Conservation (phyloP, 176 grass and related monocot genomes). For the Carex littledalei region DNA sequence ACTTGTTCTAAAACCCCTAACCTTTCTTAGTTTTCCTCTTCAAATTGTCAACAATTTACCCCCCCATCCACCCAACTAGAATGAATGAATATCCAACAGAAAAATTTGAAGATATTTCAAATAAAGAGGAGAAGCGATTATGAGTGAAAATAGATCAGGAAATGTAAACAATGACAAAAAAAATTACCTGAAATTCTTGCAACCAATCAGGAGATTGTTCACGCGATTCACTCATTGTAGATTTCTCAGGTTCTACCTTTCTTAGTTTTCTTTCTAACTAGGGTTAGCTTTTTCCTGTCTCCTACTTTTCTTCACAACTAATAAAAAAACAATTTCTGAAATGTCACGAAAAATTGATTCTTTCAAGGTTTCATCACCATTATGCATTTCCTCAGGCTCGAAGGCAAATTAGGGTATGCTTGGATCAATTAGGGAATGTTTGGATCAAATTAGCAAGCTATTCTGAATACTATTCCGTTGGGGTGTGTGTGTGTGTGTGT, state of each 20-base stretch:
- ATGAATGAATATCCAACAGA: background rate
- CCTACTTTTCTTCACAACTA: background rate
- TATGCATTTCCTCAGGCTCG: background rate
- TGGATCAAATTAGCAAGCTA: no score
- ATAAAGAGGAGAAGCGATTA: background rate
- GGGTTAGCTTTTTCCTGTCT: background rate
- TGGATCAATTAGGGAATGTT: no score
- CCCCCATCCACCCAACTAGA: background rate
- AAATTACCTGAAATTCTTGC: conserved; percentile 28
- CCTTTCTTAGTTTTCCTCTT: background rate
- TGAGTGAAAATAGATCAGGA: background rate
- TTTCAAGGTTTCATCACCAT: background rate
- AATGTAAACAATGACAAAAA: background rate
- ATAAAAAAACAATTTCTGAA: background rate
- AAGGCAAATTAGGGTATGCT: background rate
- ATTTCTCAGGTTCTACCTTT: background rate
- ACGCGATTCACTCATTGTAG: conserved; percentile 30
- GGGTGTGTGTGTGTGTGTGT: no score
- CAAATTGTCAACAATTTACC: background rate
- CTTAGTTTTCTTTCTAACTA: background rate
- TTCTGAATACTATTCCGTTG: no score
- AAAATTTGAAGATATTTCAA: background rate
- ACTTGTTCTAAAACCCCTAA: background rate
- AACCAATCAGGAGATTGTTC: conserved; percentile 44
- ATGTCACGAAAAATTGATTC: background rate